Evolutionary conservation across 1,284 basidiomycete genomes (phyloP), one percentile per base, ranked within the genome.

Genomic region (Sanghuangporus baumii): DNA sequence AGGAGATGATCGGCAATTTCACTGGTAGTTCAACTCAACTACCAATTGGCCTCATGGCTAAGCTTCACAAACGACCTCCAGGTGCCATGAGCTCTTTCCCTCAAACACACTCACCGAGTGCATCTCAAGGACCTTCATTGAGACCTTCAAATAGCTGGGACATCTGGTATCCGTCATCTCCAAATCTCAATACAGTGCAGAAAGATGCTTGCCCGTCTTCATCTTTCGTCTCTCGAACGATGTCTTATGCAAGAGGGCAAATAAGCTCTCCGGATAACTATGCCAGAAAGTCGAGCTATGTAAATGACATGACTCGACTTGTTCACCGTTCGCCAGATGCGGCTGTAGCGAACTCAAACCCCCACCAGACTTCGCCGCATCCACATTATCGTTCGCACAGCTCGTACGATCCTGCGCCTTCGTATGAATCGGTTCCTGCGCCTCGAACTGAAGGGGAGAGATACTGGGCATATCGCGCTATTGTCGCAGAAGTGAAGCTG

Each of bases 381-480:
- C 20, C 14, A n/a, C 43, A n/a, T 18, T 46, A 36, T 14, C 26
- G 50, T 20, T 36, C 36, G 26, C 18, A 6, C 18, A 1, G 9
- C 6, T 46, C 43, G 9, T 18, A 46, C 16, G 16, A 18, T 46
- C 43, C 16, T n/a, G 16, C 43, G n/a, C 43, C 43, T 7, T 46
- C 16, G 26, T 31, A 55, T 26, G 36, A 26, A 34, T 31, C 26
- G 4, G 38, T 47, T 11, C 55, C 47, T 36, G 50, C 18, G 6
- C 55, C 63, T 4, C 12, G 36, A 31, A 58, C 63, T 11, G 41
- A 47, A 5, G 41, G n/a, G 2, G 63, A 65, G 55, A 36, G 55
- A 26, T 61, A 65, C 37, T 65, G 63, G 63, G 63, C 63, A 26
- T 62, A 55, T 36, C 54, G 63, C 16, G 59, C 59, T 11, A 40